Evolutionary conservation across 805 yeast genomes (phyloP), one percentile per base, ranked within the genome.

Genomic region (Candida bentonensis): DNA sequence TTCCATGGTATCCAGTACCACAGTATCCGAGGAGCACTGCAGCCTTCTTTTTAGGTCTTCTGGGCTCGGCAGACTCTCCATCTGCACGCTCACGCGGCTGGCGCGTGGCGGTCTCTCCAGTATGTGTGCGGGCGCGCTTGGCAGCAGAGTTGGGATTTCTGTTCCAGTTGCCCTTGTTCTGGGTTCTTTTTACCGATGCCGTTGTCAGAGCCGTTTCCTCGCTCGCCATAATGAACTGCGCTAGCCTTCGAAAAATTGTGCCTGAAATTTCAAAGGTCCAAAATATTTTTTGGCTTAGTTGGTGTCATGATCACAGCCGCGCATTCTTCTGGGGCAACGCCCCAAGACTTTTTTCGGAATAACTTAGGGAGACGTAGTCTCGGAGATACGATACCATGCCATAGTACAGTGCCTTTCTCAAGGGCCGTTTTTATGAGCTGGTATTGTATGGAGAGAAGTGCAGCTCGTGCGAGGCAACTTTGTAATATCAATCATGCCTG

Each of bases 1-100:
- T 85, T 4, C 97, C 97, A 61, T 84, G 92, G 64, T 88, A 88
- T 0, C 96, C 96, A 1, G 95, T 79, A 36, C 97, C 97, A 60
- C 96, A 88, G 65, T 88, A 88, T 3, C 97, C 96, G 51, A 88
- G 70, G 77, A 85, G 70, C 55, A 82, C 77, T 0, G 95, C 96
- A 21, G 86, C 95, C 58, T 88, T 88, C 54, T 77, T 74, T 70
- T 88, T 88, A 21, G 55, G 85, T 72, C 57, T 50, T 21, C 70
- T 45, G 41, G 53, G 47, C 39, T 55, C 59, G n/a, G 48, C 26
- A 9, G 41, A 51, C 41, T 50, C 56, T 3, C 52, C 57, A 41
- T 55, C 61, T 23, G 49, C 42, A 28, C 47, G 39, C 28, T 50
- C 53, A 49, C 55, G 52, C 43, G 61, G 57, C 41, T 40, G 40